Evolutionary conservation across 306 rosid genomes (phyloP), one percentile per base, ranked within the genome.

Genomic region (Begonia masoniana): DNA sequence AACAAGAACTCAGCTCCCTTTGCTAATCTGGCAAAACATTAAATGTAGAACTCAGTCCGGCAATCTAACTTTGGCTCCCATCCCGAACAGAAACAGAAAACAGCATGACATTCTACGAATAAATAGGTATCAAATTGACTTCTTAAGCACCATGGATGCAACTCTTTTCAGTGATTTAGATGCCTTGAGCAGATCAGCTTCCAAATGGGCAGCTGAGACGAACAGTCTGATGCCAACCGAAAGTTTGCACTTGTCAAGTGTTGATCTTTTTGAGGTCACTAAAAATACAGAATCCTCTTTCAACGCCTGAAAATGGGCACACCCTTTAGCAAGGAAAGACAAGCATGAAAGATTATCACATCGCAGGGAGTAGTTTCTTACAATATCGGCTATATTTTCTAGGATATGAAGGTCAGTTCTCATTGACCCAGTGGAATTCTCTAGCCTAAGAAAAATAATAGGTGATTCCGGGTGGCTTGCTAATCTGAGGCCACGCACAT

Each of bases 381-480:
- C 99, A 12, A 70, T 77, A 9, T 77, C 72, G 2, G 85, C 82
- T 59, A 92, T 86, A 49, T 71, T 71, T 60, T 81, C 80, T 47
- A 92, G 88, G 67, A 92, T 78, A 23, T 52, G 63, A n/a, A 79
- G 56, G 62, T 86, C 99, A 58, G 26, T 71, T 58, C 78, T 76
- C 54, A 50, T 0, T 15, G 95, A 86, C 55, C 95, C 88, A 9
- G 81, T 74, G 64, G 97, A 78, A 63, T 79, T 76, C 62, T 77
- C 68, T 71, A 92, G 69, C 67, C 61, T 77, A 72, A 92, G 84
- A 69, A 81, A 86, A 58, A 92, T 78, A 64, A 92, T 77, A 5
- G 99, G 99, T 9, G 96, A 83, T 73, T 86, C 93, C 45, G 78
- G 83, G 77, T 76, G 74, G 69, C 99, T 92, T 49, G 65, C 80